Base-by-base conservation (phyloP, 1,284 basidiomycete genomes). In the Apiotrichum akiyoshidainum region DNA sequence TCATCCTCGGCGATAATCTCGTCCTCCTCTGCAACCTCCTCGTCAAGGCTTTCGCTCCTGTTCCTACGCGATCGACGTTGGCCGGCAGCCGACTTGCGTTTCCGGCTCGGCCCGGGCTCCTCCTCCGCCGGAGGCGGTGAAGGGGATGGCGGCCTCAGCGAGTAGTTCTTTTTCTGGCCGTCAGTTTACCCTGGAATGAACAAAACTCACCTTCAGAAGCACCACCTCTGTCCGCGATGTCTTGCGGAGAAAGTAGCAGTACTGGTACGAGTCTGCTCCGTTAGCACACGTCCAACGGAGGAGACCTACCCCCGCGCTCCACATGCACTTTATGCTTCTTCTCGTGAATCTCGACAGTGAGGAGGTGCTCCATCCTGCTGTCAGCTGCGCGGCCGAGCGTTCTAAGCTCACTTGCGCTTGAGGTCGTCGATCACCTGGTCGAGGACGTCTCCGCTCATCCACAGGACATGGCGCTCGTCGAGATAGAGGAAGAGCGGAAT, bases 391-490 rank as follows among this genome's bases (percentile, higher is more conserved):
- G 52, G 1, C 31, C 1, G 22, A 21, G 1, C 2, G 11, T 14
- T 16, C 10, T 12, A 5, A 22, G 42, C 69, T 54, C 48, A 72
- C 70, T 71, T 70, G 13, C 64, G 48, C 56, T 77, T 68, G 39
- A 77, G 52, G 33, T 65, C 66, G 13, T 52, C 65, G 17, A 77
- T 77, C 44, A 77, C 75, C 5, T 68, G 63, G 52, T 75, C 69
- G 2, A 77, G 63, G 5, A 72, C 67, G 5, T 47, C 47, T 40
- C 74, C 70, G 33, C 63, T 62, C 73, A 77, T 77, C 75, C 75
- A 77, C 59, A 75, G 70, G 31, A 73, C 73, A 74, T 77, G 75
- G 19, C 75, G 59, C 48, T 77, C 75, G 58, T 77, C 75, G 52
- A 77, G 69, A 55, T 77, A 77, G 5, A 77, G 65, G 59, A 73